Conservation (phyloP, 2,329 filamentous ascomycete genomes). For the Ilyonectria mors-panacis region DNA sequence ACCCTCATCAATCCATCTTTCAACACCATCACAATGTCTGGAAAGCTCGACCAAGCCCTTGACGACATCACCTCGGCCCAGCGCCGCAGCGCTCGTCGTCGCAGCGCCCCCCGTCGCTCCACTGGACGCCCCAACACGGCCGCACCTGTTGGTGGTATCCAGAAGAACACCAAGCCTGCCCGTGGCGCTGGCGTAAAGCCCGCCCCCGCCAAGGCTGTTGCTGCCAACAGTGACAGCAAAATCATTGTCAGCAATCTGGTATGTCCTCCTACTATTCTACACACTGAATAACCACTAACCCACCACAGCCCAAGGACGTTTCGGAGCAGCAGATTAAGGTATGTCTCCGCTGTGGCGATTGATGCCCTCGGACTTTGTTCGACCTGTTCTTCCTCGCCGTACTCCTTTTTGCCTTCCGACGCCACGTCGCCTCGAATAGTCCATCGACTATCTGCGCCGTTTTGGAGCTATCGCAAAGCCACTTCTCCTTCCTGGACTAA, state of each 20-base stretch:
- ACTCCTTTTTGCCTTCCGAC: constrained; percentile 54
- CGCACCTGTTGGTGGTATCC: constrained; percentile 87
- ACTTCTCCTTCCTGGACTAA: constrained; percentile 51
- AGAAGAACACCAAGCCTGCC: constrained; percentile 79
- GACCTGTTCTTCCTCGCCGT: constrained; percentile 65
- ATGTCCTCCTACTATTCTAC: constrained; percentile 58
- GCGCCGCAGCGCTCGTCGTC: constrained; percentile 71
- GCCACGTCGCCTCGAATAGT: constrained; percentile 41
- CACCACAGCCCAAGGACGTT: constrained; percentile 88
- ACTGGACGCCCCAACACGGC: constrained; percentile 68
- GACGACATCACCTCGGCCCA: constrained; percentile 94
- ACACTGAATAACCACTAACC: constrained; percentile 61
- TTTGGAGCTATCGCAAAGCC: constrained; percentile 46
- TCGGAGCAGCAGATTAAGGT: constrained; percentile 99
- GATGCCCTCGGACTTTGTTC: constrained; percentile 79
- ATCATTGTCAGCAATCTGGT: constrained; percentile 99
- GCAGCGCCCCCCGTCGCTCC: constrained; percentile 65
- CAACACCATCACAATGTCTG: constrained; percentile 77
- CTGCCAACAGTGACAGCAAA: constrained; percentile 84
- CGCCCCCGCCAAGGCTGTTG: constrained; percentile 74
- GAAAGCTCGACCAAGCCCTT: constrained; percentile 96
- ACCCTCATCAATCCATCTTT: constrained; percentile 31
- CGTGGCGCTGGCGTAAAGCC: constrained; percentile 73
- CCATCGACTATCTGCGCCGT: constrained; percentile 36
- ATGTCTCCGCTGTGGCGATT: constrained; percentile 92